Evolutionary conservation across 192 early-diverging fungal genomes (phyloP).

Genomic region (Mortierella claussenii): DNA sequence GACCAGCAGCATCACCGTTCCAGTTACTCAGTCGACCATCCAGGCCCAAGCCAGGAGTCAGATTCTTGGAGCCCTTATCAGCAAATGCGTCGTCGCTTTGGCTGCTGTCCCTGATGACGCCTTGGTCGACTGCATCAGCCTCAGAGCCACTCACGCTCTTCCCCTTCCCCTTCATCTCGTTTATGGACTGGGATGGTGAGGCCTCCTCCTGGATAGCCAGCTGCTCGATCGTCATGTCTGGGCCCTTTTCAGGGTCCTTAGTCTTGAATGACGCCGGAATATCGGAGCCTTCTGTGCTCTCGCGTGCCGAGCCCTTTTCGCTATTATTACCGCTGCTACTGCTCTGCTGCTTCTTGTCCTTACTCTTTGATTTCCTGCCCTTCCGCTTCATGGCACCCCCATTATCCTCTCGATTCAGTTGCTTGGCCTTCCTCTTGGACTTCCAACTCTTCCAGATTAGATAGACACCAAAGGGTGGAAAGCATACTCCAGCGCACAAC

Average conservation of each 20-base stretch:
- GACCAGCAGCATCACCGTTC: slow-evolving; percentile 37
- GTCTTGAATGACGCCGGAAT: not conserved
- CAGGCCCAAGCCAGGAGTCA: slow-evolving; percentile 26
- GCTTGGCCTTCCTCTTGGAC: slow-evolving; percentile 29
- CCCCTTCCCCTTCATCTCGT: slow-evolving; percentile 31
- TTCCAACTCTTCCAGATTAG: slow-evolving; percentile 29
- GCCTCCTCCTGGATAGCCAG: slow-evolving; percentile 3
- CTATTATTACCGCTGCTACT: not conserved
- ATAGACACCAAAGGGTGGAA: slow-evolving; percentile 46
- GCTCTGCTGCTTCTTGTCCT: not conserved
- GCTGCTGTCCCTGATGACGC: not conserved
- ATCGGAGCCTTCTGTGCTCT: not conserved
- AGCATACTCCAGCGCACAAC: slow-evolving; percentile 24
- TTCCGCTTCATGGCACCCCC: not conserved
- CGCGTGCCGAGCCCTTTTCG: not conserved
- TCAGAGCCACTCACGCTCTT: not conserved
- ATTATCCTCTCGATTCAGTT: slow-evolving; percentile 14
- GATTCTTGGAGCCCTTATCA: not conserved
- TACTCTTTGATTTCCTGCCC: not conserved
- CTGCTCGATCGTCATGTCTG: slow-evolving; percentile 17
- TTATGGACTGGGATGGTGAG: not conserved
- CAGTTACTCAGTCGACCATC: slow-evolving; percentile 49
- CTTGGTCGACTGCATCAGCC: not conserved
- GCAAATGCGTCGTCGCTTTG: not conserved
- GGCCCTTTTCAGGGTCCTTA: not conserved